phyloP scores from a whole-genome alignment of 2,329 filamentous ascomycete genomes.

The Lasiodiplodia theobromae region DNA sequence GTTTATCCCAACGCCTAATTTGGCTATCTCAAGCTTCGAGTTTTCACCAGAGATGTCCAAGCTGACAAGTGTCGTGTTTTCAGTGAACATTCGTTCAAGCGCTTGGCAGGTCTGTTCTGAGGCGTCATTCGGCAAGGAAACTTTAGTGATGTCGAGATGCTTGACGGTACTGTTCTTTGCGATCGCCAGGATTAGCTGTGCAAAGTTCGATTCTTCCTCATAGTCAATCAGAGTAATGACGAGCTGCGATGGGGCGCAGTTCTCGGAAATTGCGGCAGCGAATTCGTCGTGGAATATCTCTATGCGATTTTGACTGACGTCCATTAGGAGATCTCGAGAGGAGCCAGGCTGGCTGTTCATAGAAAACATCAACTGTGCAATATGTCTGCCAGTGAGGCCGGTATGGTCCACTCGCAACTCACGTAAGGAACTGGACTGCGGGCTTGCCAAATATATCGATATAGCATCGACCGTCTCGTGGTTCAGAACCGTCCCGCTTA shows the following conservation, averaged over 20 bases:
- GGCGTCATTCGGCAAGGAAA: constrained; percentile 73
- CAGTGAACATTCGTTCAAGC: constrained; percentile 68
- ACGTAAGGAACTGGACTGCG: constrained; percentile 66
- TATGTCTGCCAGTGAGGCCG: constrained; percentile 68
- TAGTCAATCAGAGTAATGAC: constrained; percentile 75
- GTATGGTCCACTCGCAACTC: constrained; percentile 72
- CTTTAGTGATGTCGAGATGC: constrained; percentile 73
- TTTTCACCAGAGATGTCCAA: constrained; percentile 76
- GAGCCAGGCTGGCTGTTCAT: constrained; percentile 61
- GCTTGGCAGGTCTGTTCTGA: constrained; percentile 71
- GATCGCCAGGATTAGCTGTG: constrained; percentile 67
- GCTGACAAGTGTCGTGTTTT: constrained; percentile 71
- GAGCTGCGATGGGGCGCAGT: constrained; percentile 66
- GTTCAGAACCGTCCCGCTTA: constrained; percentile 70
- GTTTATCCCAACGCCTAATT: constrained; percentile 73
- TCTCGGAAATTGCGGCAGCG: constrained; percentile 58
- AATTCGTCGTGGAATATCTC: constrained; percentile 60
- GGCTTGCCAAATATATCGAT: constrained; percentile 67
- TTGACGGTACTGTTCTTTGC: constrained; percentile 68
- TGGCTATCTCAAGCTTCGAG: constrained; percentile 72
- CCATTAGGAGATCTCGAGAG: constrained; percentile 67
- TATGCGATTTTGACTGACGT: constrained; percentile 70
- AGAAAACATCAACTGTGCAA: constrained; percentile 69
- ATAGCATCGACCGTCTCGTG: constrained; percentile 70
- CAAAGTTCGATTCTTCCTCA: constrained; percentile 69